Evolutionary conservation across 2,329 filamentous ascomycete species (phyloP).

Genomic region (Hymenotorrendiella dingleyae): DNA sequence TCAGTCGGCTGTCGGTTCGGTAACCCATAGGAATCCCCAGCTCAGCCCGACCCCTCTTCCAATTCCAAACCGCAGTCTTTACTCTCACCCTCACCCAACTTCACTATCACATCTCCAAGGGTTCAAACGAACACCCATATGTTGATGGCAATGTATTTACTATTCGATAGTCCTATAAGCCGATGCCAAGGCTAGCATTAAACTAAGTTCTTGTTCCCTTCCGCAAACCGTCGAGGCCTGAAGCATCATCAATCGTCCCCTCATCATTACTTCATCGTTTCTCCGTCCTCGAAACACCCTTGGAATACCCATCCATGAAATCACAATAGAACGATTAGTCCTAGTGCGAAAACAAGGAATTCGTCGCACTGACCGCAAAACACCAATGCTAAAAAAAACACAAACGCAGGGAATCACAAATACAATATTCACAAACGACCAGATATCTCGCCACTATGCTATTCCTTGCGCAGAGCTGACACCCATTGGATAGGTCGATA

Average conservation of each 20-base stretch:
- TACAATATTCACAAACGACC: conserved; percentile 24
- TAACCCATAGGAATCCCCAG: too few species aligned
- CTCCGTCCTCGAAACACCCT: not conserved
- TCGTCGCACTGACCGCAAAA: conserved; percentile 23
- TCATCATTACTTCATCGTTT: conserved; percentile 1
- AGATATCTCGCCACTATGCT: conserved; percentile 2
- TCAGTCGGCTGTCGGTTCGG: too few species aligned
- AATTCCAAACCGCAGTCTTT: too few species aligned
- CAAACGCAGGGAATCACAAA: conserved; percentile 23
- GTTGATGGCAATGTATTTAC: too few species aligned
- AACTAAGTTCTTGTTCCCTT: not conserved
- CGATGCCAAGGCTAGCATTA: conserved; percentile 1
- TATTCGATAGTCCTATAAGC: not conserved
- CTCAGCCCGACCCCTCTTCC: too few species aligned
- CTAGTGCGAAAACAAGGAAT: conserved; percentile 12
- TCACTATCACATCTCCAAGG: too few species aligned
- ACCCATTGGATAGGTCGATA: not conserved
- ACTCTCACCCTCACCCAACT: too few species aligned
- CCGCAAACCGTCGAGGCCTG: not conserved
- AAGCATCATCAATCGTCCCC: conserved; percentile 3
- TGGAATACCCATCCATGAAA: not conserved
- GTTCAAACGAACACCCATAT: too few species aligned
- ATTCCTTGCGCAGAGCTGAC: conserved; percentile 6
- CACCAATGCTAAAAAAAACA: conserved; percentile 30
- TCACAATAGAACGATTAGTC: not conserved